Percentiles rank a stretch among this genome's conserved stretches.
These are phyloP conservation scores for Xylaria grammica DNA, from an alignment of 495 filamentous ascomycete species.

Conservation along the genomic window DNA sequence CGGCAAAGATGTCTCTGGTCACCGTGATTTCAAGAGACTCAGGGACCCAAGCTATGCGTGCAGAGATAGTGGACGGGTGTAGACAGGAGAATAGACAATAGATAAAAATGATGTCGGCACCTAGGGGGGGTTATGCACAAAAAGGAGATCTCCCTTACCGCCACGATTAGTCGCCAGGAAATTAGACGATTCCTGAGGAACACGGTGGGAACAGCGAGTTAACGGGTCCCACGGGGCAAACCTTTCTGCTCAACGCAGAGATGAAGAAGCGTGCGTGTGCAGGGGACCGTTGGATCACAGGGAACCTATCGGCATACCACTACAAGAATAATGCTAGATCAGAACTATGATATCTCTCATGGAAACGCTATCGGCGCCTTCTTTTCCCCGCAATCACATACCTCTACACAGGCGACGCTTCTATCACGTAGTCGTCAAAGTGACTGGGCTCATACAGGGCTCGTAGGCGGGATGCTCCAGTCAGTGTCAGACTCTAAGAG, in stretches of 20 bases:
- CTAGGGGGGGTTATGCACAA: conserved; percentile 20
- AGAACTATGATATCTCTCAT: conserved; percentile 27
- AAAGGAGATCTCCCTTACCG: conserved; percentile 65
- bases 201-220: conserved; percentile 69
- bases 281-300: conserved; percentile 61
- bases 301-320: conserved; percentile 51
- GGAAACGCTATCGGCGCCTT: conserved; percentile 3
- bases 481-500: conserved; percentile 37
- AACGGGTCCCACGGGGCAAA: conserved; percentile 71
- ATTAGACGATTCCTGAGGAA: conserved; percentile 53
- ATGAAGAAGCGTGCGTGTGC: conserved; percentile 50
- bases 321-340: conserved; percentile 43
- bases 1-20: conserved; percentile 31
- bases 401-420: conserved; percentile 41
- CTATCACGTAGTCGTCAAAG: conserved; percentile 37
- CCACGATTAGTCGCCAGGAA: conserved; percentile 63
- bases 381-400: conserved; percentile 28
- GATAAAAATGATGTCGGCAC: conserved; percentile 20
- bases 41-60: conserved; percentile 5
- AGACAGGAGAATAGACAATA: conserved; percentile 33
- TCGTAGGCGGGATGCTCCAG: conserved; percentile 38
- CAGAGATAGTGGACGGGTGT: neutral
- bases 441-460: conserved; percentile 40
- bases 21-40: conserved; percentile 38
- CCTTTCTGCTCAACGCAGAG: conserved; percentile 45